phyloP scores from a whole-genome alignment of 2,329 filamentous ascomycete genomes.

The Incumbomyces lentus region DNA sequence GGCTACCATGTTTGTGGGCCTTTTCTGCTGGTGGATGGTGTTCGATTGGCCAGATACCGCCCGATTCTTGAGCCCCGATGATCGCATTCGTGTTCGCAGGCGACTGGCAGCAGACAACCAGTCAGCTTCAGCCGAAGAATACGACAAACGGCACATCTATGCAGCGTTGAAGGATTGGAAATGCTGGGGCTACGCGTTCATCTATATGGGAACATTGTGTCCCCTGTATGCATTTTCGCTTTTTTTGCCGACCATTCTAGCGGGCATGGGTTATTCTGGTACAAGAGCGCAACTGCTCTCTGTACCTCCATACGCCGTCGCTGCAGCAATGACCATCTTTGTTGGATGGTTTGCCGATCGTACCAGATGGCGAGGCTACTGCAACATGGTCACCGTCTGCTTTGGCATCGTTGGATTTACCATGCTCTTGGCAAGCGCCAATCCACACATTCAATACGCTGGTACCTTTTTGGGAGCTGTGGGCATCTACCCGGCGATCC shows the following conservation, averaged over 20 bases:
- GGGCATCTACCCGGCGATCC: constrained; percentile 78
- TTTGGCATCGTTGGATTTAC: constrained; percentile 66
- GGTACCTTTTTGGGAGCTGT: constrained; percentile 75
- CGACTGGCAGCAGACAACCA: constrained; percentile 31
- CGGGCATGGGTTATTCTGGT: constrained; percentile 44
- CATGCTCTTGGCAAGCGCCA: constrained; percentile 57
- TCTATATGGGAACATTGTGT: constrained; percentile 40
- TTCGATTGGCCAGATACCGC: constrained; percentile 42
- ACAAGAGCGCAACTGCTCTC: constrained; percentile 56
- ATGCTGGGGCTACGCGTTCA: constrained; percentile 31
- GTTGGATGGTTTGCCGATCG: constrained; percentile 53
- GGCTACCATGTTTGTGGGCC: constrained; percentile 27
- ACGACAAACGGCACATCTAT: constrained; percentile 39
- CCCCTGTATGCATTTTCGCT: constrained; percentile 50
- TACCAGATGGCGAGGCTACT: constrained; percentile 48
- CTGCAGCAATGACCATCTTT: constrained; percentile 43
- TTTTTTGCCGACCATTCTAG: constrained; percentile 51
- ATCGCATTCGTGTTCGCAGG: constrained; percentile 29
- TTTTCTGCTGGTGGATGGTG: constrained; percentile 37
- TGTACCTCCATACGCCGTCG: constrained; percentile 54
- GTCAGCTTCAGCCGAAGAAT: constrained; percentile 32
- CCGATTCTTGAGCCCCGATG: constrained; percentile 35
- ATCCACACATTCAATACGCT: constrained; percentile 63
- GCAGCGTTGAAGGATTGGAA: constrained; percentile 40
- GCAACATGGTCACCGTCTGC: constrained; percentile 60